Base-by-base conservation (phyloP, 148 eudicot genomes). In the Drosera capensis region DNA sequence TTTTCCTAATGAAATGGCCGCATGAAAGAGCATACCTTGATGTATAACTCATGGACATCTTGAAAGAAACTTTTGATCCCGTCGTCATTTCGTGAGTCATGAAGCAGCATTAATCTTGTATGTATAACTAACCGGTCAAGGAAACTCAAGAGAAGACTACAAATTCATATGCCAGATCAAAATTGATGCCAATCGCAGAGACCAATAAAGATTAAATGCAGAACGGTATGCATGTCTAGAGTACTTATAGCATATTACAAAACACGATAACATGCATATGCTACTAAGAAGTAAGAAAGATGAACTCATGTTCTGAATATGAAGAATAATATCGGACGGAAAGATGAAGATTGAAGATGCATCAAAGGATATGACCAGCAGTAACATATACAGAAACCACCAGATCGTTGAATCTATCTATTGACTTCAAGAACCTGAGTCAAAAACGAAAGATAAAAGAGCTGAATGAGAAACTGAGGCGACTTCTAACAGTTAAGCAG, bases 331-430 rank as follows among this genome's bases (percentile, higher is more conserved):
- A n/a, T n/a, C n/a, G n/a, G n/a, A n/a, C n/a, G n/a, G n/a, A n/a
- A n/a, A n/a, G n/a, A n/a, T n/a, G n/a, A n/a, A n/a, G n/a, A n/a
- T n/a, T n/a, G n/a, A n/a, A n/a, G n/a, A n/a, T n/a, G n/a, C n/a
- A n/a, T n/a, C n/a, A n/a, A 57, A 85, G 99, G 99, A 92, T 92
- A 92, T 92, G 94, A 74, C 95, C 99, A 20, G 95, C 95, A 49
- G 99, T 92, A 34, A 92, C 95, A 56, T 92, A 92, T 12, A 92
- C 95, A 3, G 99, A 92, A 24, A 92, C 99, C 62, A 74, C 88
- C 79, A 85, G 52, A 67, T 85, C 95, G 23, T 80, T 85, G 82
- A 85, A 92, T 68, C 94, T 71, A 68, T 92, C 99, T 37, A 92
- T 79, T 56, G 80, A 79, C 70, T 92, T 92, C 35, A 85, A 50